Percentiles rank a stretch among this genome's conserved stretches.
Evolutionary conservation across 2,329 filamentous ascomycete species (phyloP).

Genomic region (Aspergillus brasiliensis): DNA sequence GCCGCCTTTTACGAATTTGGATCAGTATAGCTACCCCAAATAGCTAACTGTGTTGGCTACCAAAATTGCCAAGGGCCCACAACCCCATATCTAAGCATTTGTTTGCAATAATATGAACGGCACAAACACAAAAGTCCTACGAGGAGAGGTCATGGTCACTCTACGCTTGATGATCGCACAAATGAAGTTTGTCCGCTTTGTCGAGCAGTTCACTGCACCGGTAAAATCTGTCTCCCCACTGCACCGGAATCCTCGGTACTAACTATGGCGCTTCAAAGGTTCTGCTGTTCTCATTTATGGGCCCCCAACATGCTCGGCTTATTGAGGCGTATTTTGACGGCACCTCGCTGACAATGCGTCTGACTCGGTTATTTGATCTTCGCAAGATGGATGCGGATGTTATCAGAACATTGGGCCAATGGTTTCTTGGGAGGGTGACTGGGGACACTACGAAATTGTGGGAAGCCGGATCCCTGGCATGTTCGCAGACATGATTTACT

Average conservation of each 20-base stretch:
- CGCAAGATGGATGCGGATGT: background rate
- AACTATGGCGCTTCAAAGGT: no score
- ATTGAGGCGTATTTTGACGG: conserved; percentile 10
- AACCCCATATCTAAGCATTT: conserved; percentile 1
- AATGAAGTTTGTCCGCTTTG: background rate
- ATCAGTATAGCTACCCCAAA: background rate
- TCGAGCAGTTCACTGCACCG: conserved; percentile 2
- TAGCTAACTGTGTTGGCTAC: no score
- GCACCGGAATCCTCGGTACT: background rate
- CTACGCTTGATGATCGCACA: conserved; percentile 1
- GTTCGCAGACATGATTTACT: no score
- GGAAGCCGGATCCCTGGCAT: no score
- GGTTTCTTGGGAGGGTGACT: conserved; percentile 1
- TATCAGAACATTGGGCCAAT: background rate
- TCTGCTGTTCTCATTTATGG: conserved; percentile 9
- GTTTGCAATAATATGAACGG: conserved; percentile 2
- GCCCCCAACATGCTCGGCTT: conserved; percentile 11
- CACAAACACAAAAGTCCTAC: background rate
- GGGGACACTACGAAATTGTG: no score
- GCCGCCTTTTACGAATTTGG: background rate
- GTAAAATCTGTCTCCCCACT: background rate
- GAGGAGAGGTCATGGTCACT: background rate
- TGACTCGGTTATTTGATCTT: conserved; percentile 4
- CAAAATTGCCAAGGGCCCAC: background rate
- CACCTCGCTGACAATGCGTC: background rate